These are phyloP conservation scores for Termitomyces sp. DNA, from an alignment of 768 basidiomycete species.

Conservation along the genomic window DNA sequence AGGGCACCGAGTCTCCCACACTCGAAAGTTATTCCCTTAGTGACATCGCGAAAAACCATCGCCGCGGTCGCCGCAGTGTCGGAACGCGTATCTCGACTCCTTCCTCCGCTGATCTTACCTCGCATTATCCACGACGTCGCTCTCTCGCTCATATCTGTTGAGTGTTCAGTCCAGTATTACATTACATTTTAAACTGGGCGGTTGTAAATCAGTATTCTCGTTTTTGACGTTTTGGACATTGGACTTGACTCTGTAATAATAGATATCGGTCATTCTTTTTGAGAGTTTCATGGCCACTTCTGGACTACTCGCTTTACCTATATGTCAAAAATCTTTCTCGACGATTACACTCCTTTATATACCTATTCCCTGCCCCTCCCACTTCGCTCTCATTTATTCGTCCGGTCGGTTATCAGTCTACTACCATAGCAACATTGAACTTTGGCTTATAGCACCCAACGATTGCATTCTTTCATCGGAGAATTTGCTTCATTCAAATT, in stretches of 20 bases:
- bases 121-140: conserved; percentile 26
- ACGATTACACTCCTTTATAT: background rate
- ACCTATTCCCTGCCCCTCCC: background rate
- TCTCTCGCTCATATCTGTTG: conserved; percentile 25
- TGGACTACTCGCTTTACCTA: background rate
- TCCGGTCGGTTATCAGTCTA: conserved; percentile 1
- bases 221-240: conserved; percentile 1
- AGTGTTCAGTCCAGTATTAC: background rate
- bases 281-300: background rate
- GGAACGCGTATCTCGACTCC: conserved; percentile 44
- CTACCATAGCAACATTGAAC: background rate
- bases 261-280: background rate
- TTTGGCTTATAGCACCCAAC: background rate
- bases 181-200: background rate
- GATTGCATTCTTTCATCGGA: background rate
- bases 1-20: conserved; percentile 26
- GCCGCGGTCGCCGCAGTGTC: conserved; percentile 32
- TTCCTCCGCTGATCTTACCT: conserved; percentile 27
- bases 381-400: background rate
- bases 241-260: conserved; percentile 18
- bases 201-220: conserved; percentile 10
- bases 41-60: conserved; percentile 25
- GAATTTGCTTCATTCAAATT: background rate
- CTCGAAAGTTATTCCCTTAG: conserved; percentile 18
- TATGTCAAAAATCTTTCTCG: background rate